Conservation (phyloP, 2,329 filamentous ascomycete species). For the Stemphylium lycopersici region DNA sequence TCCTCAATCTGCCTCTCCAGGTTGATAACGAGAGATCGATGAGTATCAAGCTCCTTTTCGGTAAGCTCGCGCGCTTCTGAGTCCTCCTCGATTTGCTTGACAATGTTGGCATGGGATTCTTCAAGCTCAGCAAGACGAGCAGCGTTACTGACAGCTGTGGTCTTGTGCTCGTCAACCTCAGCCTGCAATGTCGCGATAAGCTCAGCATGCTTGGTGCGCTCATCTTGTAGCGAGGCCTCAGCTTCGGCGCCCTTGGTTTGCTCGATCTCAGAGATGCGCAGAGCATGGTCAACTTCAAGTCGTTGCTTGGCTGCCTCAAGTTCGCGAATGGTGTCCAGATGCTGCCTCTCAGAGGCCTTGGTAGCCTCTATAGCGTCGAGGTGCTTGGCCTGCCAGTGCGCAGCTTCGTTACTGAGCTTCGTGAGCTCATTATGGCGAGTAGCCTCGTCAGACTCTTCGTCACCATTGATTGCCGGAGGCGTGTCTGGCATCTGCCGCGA, state of each 20-base stretch:
- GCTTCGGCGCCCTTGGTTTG: constrained; percentile 35
- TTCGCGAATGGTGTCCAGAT: constrained; percentile 73
- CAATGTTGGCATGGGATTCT: constrained; percentile 69
- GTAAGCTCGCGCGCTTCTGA: constrained; percentile 64
- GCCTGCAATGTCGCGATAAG: constrained; percentile 66
- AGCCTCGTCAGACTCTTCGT: constrained; percentile 31
- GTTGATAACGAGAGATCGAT: constrained; percentile 59
- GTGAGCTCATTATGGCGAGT: constrained; percentile 64
- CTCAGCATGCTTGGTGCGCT: constrained; percentile 56
- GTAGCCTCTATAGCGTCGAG: constrained; percentile 71
- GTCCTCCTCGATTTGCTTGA: constrained; percentile 71
- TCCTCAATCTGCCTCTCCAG: constrained; percentile 63
- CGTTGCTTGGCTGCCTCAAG: constrained; percentile 67
- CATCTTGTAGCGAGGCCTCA: constrained; percentile 47
- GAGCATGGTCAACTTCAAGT: constrained; percentile 44
- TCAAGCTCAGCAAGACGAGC: constrained; percentile 76
- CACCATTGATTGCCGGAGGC: constrained; percentile 8
- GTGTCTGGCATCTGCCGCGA: constrained; percentile 16
- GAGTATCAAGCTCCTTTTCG: constrained; percentile 58
- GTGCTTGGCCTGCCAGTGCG: constrained; percentile 78
- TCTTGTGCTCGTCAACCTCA: constrained; percentile 83
- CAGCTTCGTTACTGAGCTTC: constrained; percentile 73
- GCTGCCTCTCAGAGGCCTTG: constrained; percentile 72
- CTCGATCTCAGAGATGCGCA: constrained; percentile 40
- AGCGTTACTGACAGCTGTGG: constrained; percentile 71